Evolutionary conservation across 805 yeast genomes (phyloP), one percentile per base, ranked within the genome.

Genomic region (Zygoascus flipseniorum): DNA sequence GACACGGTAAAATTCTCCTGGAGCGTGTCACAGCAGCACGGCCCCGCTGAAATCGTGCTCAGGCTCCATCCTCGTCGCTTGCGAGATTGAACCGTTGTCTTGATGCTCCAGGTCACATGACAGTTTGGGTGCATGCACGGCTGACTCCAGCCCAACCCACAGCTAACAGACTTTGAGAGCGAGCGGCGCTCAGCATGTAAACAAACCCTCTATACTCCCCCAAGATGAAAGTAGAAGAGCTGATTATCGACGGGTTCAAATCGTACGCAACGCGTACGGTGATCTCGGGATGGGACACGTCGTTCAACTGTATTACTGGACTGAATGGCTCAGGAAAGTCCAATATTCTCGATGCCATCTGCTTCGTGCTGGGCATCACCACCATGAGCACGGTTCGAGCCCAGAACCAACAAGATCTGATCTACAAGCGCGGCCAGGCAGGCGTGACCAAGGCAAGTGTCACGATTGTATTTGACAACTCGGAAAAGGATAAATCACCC

Each of bases 281-380:
- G 31, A 87, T 93, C 32, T 80, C 95, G 1, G 86, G 83, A 28
- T 95, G 99, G 99, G 99, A 93, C 69, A 79, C 87, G 1, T 96
- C 86, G 70, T 95, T 93, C 72, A 93, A 95, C 71, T 97, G 98
- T 62, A 92, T 93, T 66, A 95, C 99, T 0, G 99, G 99, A 8
- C 76, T 93, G 49, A 93, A 93, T 67, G 99, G 99, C 9, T 89
- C 97, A 0, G 99, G 99, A 5, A 93, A 93, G 65, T 92, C 98
- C 20, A 93, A 93, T 67, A 90, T 93, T 54, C 75, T 93, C 45
- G 99, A 93, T 69, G 96, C 99, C 53, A 92, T 93, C 54, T 93
- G 99, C 70, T 93, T 93, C 69, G 99, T 95, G n/a, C 75, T 93
- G 35, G 99, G 99, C 52, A 90, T 93, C 56, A 84, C 96, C 0